These are phyloP conservation scores for Coemansia aciculifera DNA, from an alignment of 192 early-diverging fungal species.

Conservation along the genomic window DNA sequence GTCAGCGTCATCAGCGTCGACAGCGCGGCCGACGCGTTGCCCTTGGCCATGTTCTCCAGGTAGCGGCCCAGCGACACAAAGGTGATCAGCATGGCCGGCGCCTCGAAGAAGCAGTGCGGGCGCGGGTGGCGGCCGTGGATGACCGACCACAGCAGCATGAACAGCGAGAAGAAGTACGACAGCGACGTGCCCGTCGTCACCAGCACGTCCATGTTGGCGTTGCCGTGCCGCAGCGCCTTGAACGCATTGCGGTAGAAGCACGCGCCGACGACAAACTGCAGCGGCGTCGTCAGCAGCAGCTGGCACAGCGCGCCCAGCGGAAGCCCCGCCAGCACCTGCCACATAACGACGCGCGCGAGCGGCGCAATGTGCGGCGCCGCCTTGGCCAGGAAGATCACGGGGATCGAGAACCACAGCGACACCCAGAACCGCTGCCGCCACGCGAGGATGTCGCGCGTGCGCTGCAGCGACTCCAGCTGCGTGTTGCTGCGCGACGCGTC, in stretches of 20 bases:
- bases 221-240: constrained; percentile 75
- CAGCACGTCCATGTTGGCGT: constrained; percentile 96
- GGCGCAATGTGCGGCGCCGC: constrained; percentile 38
- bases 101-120: constrained; percentile 92
- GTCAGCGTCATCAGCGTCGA: constrained; percentile 85
- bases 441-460: constrained; percentile 80
- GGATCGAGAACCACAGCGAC: constrained; percentile 74
- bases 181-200: constrained; percentile 83
- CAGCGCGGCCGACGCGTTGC: constrained; percentile 85
- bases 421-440: constrained; percentile 71
- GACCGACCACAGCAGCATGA: constrained; percentile 70
- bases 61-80: constrained; percentile 93
- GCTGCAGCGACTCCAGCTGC: constrained; percentile 84
- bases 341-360: constrained; percentile 21
- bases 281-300: constrained; percentile 80
- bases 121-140: constrained; percentile 54
- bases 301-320: constrained; percentile 66
- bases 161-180: constrained; percentile 80
- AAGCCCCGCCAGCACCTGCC: constrained; percentile 64
- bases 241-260: constrained; percentile 79
- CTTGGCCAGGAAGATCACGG: constrained; percentile 73
- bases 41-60: constrained; percentile 94
- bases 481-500: constrained; percentile 64
- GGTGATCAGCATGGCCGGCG: constrained; percentile 85
- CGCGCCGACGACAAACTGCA: constrained; percentile 86